Base-by-base conservation (phyloP, 805 yeast genomes). In the Naumovozyma castellii region DNA sequence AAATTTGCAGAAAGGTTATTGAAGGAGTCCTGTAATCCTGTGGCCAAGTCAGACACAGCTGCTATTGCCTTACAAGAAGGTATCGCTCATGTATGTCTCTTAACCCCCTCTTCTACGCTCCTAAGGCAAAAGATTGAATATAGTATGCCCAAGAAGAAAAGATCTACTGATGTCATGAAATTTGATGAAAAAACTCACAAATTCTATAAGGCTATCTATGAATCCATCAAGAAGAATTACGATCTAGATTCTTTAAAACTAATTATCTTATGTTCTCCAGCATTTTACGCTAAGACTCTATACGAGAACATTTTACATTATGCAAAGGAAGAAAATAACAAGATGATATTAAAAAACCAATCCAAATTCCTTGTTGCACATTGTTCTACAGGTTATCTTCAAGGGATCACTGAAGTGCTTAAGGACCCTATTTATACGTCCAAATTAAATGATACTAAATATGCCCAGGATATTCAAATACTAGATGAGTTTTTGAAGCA, bases 31-130 rank as follows among this genome's bases (percentile, higher is more conserved):
- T 76, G 86, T 36, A 76, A 84, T 18, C 71, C 84, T 14, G 95
- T 80, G 42, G 72, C 75, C 30, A 80, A 79, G 54, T 94, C 96
- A 0, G 97, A 90, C 52, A 75, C 90, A 16, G 98, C 95, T 3
- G 97, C 97, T 1, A 78, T 92, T 18, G 94, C 88, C 0, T 62
- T 92, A 51, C 87, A 90, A 61, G 97, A 92, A 53, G 98, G 97
- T 16, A 75, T 92, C 39, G 96, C 97, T 2, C 95, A 90, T 60
- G 66, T 90, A 17, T 90, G 98, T 61, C 67, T 87, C 37, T 71
- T 92, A 16, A 86, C 97, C 0, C 94, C 88, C 35, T 82, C 81
- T 41, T 82, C 90, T 78, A 90, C 97, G 0, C 76, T 86, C 18
- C 56, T 90, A 39, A 72, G 83, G 45, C 78, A 79, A 45, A 85